Base-by-base conservation (phyloP, 2,329 filamentous ascomycete genomes). In the Triangularia setosa region DNA sequence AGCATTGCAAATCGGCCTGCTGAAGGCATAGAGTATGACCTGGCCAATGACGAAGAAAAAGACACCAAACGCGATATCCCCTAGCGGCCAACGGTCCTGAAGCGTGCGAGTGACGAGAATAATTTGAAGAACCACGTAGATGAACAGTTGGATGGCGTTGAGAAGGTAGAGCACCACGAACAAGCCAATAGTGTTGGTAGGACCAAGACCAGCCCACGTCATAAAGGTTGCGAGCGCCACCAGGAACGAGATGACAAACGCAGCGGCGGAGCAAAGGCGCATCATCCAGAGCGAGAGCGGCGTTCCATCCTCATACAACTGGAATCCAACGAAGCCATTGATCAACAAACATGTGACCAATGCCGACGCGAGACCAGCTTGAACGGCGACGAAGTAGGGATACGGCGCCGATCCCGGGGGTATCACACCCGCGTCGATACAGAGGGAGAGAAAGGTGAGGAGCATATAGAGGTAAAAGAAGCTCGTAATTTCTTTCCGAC, bases 401-500 rank as follows among this genome's bases (percentile, higher is more conserved):
- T 93, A 97, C 0, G 92, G 85, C 1, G 79, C 83, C 60, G 89
- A 92, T 63, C 90, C 90, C 0, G 93, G 91, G 3, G 94, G 92
- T 21, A 96, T 88, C 57, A 98, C 95, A 59, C 95, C 95, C 60
- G 94, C 91, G 74, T 99, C 95, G 73, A 99, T 88, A 71, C 95
- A 84, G 68, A 99, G 87, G 8, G 94, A 97, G 73, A 90, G 84
- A 76, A 95, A 90, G 25, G 93, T 96, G 60, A 98, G 85, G 40
- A 94, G 82, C 84, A 97, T 90, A 81, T 96, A 99, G 69, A 96
- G 84, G 81, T 98, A 98, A 83, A 99, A 99, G 83, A 99, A 98
- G 58, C 90, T 91, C 59, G 92, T 90, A 68, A 89, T 87, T 77
- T 89, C 86, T 75, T 86, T 87, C 64, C 86, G 86, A 65, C 87